These are phyloP conservation scores for Poa pratensis DNA, from an alignment of 176 grass and related monocot genomes.

Conservation along the genomic window DNA sequence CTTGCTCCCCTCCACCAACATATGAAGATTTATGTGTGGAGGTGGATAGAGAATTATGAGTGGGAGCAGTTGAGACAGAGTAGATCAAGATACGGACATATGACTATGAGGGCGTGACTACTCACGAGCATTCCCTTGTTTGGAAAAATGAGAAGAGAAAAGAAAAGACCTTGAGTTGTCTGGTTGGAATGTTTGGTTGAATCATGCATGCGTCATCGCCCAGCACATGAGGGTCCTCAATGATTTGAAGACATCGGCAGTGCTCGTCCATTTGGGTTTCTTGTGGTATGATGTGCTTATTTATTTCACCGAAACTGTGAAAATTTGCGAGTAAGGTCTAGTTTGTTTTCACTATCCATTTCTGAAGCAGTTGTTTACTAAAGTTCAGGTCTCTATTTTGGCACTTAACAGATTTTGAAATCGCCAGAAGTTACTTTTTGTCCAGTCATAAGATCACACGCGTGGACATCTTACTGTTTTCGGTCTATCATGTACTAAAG, in stretches of 20 bases:
- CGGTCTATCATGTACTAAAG: too few species aligned
- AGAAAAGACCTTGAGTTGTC: conserved; percentile 25
- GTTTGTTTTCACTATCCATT: too few species aligned
- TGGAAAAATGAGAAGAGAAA: not conserved
- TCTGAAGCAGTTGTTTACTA: too few species aligned
- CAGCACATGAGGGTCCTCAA: conserved; percentile 12
- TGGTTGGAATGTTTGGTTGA: conserved; percentile 51
- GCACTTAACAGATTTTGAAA: too few species aligned
- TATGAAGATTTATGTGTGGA: not conserved
- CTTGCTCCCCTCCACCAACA: not conserved
- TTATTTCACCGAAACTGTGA: too few species aligned
- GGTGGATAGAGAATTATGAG: conserved; percentile 21
- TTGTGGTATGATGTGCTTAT: too few species aligned
- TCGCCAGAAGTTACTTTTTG: too few species aligned
- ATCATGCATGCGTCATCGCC: conserved; percentile 32
- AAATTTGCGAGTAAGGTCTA: too few species aligned
- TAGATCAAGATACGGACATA: conserved; percentile 23
- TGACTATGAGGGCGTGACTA: conserved; percentile 13
- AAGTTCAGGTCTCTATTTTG: too few species aligned
- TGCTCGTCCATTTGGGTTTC: not conserved
- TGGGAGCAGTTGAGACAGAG: conserved; percentile 48
- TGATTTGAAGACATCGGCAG: conserved; percentile 33
- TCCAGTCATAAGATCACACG: too few species aligned
- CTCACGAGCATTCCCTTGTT: conserved; percentile 17
- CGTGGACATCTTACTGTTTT: too few species aligned